Evolutionary conservation across 139 green algal genomes (phyloP).

Genomic region (Mychonastes homosphaera): DNA sequence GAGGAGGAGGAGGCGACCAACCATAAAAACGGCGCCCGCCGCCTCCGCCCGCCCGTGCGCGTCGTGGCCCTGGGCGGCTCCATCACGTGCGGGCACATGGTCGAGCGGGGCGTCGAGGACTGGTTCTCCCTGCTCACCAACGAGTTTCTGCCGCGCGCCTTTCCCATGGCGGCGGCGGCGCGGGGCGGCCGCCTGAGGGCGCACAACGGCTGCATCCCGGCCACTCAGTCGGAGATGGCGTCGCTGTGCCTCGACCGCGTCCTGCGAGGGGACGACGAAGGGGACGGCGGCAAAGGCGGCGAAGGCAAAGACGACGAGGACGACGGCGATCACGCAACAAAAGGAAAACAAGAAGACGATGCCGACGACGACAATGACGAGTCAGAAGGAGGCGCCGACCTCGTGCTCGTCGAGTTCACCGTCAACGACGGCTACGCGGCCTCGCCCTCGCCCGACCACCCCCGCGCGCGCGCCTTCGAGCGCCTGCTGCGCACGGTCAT

Average conservation of each 20-base stretch:
- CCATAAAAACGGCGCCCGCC: no score
- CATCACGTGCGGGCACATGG: not conserved
- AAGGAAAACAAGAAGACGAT: no score
- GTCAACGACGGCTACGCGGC: slow-evolving; percentile 11
- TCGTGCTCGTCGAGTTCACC: slow-evolving; percentile 24
- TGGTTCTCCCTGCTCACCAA: slow-evolving; percentile 6
- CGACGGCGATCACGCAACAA: no score
- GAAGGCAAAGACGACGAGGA: no score
- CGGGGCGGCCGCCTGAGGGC: no score
- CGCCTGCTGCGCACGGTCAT: slow-evolving; percentile 28
- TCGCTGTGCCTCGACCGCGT: slow-evolving; percentile 5
- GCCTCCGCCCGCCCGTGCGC: no score
- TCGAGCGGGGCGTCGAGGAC: slow-evolving; percentile 2
- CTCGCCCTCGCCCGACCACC: not conserved
- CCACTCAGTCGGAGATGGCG: slow-evolving; percentile 2
- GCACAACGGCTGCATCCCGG: slow-evolving; percentile 12
- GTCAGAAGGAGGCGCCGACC: slow-evolving; percentile 10
- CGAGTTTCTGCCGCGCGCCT: not conserved
- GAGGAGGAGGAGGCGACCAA: no score
- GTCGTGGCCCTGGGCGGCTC: no score
- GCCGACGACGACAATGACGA: no score
- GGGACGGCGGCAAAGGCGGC: no score
- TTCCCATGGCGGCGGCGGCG: not conserved
- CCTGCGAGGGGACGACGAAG: no score
- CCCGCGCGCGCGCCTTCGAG: slow-evolving; percentile 13